Conservation (phyloP, 1,139 yeast genomes). For the Saccharomyces pastorianus region DNA sequence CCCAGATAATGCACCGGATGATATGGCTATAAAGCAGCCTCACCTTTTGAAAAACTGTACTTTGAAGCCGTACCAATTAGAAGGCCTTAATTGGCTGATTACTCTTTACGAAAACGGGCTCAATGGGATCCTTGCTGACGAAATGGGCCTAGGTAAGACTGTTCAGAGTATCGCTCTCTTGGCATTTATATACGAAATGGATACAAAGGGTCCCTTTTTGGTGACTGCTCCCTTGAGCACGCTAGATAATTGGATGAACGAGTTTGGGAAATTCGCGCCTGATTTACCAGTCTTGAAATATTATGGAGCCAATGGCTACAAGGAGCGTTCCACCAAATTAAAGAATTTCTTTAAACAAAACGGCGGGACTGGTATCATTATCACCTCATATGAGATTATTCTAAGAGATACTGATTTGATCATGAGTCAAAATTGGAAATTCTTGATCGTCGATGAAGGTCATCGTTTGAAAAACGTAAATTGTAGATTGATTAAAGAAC, state of each 20-base stretch:
- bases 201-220: conserved; percentile 74
- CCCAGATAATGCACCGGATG: conserved; percentile 7
- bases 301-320: conserved; percentile 49
- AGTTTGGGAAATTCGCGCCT: conserved; percentile 70
- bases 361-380: conserved; percentile 41
- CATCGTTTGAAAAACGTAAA: conserved; percentile 81
- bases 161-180: conserved; percentile 75
- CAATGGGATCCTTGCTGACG: conserved; percentile 92
- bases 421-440: conserved; percentile 53
- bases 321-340: conserved; percentile 42
- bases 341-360: conserved; percentile 29
- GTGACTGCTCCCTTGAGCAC: conserved; percentile 86
- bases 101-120: conserved; percentile 87
- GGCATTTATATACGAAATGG: conserved; percentile 70
- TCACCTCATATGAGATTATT: conserved; percentile 79
- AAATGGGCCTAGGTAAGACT: conserved; percentile 95
- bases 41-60: conserved; percentile 53
- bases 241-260: conserved; percentile 74
- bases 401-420: conserved; percentile 56
- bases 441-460: conserved; percentile 90
- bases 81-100: conserved; percentile 84
- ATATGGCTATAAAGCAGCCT: conserved; percentile 45
- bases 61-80: conserved; percentile 77
- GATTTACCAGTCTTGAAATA: conserved; percentile 53
- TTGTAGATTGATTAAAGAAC: conserved; percentile 60